Evolutionary conservation across 179 eudicot species (phyloP), one percentile per base, ranked within the genome.

Genomic region (Vitellaria paradoxa): DNA sequence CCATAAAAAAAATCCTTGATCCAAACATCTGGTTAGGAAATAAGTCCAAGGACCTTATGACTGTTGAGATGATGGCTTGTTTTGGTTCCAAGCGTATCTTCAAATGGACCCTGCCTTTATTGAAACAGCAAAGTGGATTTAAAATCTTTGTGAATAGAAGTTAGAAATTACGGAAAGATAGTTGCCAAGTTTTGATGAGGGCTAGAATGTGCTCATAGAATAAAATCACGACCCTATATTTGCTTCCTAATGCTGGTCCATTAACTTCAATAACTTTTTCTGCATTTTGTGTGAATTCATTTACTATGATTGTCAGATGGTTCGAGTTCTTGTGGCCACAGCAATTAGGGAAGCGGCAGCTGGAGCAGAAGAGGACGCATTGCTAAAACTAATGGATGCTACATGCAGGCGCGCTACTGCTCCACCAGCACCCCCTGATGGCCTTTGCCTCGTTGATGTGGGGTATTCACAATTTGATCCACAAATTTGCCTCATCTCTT

Each of bases 381-480:
- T 94, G 82, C 55, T 93, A 49, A 88, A 90, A 84, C 88, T 94
- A 78, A 84, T 86, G 89, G 97, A 91, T 59, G 98, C 97, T 23
- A 88, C 97, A 0, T 93, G 97, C 79, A 78, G 98, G 64, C 97
- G 97, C 13, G 98, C 98, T 40, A 94, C 98, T 23, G 97, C 97
- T 20, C 98, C 98, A 12, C 98, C 97, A 20, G 97, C 98, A 18
- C 97, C 98, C 0, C 97, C 98, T 23, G 93, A 94, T 74, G 98
- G 98, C 63, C 96, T 94, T 72, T 94, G 96, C 89, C 91, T 94
- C 60, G 93, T 93, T 46, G 97, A 94, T 77, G 97, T 94, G 9
- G 98, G 98, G 26, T 94, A 94, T 64, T 75, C 86, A 2, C 95
- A 94, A 13, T 94, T 91, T 57, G 84, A 89, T 53, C 82, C 77